Conservation (phyloP, 192 early-diverging fungal genomes). For the Linnemannia zychae region DNA sequence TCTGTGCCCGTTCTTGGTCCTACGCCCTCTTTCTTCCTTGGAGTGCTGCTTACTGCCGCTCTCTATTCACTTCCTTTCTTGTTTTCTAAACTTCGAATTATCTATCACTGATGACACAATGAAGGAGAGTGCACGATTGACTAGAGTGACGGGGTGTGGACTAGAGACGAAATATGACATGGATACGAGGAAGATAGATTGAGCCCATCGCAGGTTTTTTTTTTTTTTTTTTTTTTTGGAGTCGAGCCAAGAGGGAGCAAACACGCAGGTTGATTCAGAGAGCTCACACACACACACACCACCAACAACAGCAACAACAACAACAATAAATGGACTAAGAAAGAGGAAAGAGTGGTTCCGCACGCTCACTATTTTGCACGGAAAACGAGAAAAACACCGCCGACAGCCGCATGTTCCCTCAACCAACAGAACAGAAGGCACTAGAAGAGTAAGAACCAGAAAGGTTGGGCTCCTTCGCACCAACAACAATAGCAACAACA, state of each 20-base stretch:
- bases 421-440: neutral
- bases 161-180: neutral
- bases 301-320: too few relatives aligned
- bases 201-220: conserved; percentile 3
- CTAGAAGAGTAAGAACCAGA: neutral
- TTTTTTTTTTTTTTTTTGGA: conserved; percentile 6
- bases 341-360: too few relatives aligned
- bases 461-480: conserved; percentile 6
- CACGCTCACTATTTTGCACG: neutral
- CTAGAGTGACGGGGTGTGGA: neutral
- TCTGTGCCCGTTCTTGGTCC: too few relatives aligned
- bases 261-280: neutral
- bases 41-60: too few relatives aligned
- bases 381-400: neutral
- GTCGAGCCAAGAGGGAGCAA: neutral
- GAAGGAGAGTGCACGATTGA: too few relatives aligned
- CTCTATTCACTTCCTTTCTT: too few relatives aligned
- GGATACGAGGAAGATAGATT: neutral
- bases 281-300: neutral
- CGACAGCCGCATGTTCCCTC: neutral
- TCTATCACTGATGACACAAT: too few relatives aligned
- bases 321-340: neutral
- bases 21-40: neutral
- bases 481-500: neutral
- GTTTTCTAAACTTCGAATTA: too few relatives aligned